phyloP scores from a whole-genome alignment of 208 protist genomes.

The Acanthamoeba royreba region DNA sequence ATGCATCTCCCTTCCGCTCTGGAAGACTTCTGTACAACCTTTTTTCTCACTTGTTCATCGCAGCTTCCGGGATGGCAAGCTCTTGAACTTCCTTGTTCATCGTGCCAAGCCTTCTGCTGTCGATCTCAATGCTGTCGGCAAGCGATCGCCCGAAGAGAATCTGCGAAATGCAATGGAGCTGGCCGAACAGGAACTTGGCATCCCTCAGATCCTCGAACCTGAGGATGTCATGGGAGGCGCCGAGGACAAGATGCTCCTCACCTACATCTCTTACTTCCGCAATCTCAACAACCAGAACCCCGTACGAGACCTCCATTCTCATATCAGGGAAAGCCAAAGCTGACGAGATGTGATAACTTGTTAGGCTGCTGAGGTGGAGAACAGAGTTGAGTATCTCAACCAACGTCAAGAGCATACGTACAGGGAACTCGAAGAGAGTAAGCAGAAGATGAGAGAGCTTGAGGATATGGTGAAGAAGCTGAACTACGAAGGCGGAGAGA shows the following conservation, averaged over 20 bases:
- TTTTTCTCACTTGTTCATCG: not conserved
- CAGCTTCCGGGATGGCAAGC: conserved; percentile 30
- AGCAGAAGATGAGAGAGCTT: conserved; percentile 40
- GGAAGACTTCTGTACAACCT: not conserved
- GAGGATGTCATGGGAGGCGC: not conserved
- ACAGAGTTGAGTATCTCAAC: not conserved
- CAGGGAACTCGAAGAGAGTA: not conserved
- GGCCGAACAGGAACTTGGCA: conserved; percentile 21
- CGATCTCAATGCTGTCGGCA: not conserved
- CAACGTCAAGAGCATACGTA: not conserved
- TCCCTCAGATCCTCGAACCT: not conserved
- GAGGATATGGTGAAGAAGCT: conserved; percentile 29
- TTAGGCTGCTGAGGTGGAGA: not conserved
- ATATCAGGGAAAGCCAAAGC: too few relatives aligned
- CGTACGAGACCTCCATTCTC: not conserved
- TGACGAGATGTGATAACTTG: too few relatives aligned
- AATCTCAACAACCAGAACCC: not conserved
- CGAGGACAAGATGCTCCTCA: not conserved
- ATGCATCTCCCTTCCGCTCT: not conserved
- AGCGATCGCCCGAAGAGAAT: not conserved
- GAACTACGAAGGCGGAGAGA: not conserved
- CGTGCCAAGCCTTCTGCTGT: not conserved
- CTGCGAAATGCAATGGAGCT: not conserved
- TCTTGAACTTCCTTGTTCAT: conserved; percentile 44
- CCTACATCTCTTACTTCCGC: conserved; percentile 49